phyloP scores from a whole-genome alignment of 2,329 filamentous ascomycete species.

The Ceratocystis albifundus region DNA sequence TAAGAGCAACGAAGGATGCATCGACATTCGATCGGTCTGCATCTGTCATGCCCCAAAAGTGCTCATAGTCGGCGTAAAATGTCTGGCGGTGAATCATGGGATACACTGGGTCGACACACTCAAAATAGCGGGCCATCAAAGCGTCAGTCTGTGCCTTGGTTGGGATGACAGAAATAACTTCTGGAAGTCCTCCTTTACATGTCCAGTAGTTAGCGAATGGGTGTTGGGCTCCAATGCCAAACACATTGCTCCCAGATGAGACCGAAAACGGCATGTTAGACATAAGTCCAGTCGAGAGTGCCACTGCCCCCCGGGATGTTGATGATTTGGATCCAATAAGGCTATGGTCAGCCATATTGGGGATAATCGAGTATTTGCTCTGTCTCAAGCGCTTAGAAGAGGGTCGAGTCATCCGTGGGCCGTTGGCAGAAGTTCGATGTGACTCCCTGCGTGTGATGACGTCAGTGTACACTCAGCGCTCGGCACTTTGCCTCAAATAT shows the following conservation, averaged over 20 bases:
- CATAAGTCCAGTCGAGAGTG: slow-evolving; percentile 49
- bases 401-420: slow-evolving; percentile 46
- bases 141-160: slow-evolving; percentile 66
- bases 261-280: slow-evolving; percentile 63
- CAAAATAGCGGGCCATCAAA: slow-evolving; percentile 51
- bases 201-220: slow-evolving; percentile 81
- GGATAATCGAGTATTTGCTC: slow-evolving; percentile 33
- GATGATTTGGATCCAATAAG: slow-evolving; percentile 30
- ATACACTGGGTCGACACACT: slow-evolving; percentile 67
- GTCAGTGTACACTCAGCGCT: not conserved
- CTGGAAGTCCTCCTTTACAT: slow-evolving; percentile 59
- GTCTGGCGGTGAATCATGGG: slow-evolving; percentile 66
- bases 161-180: slow-evolving; percentile 64
- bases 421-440: slow-evolving; percentile 36
- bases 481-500: not conserved
- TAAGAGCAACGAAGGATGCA: slow-evolving; percentile 56
- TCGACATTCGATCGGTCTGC: slow-evolving; percentile 51
- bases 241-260: slow-evolving; percentile 62
- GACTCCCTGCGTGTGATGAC: slow-evolving; percentile 18
- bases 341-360: slow-evolving; percentile 46
- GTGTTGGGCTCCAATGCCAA: slow-evolving; percentile 68
- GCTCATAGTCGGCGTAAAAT: slow-evolving; percentile 67
- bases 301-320: slow-evolving; percentile 40
- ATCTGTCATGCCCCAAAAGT: slow-evolving; percentile 55
- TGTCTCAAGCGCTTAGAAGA: slow-evolving; percentile 42